Conservation (phyloP, 2,329 filamentous ascomycete species). For the Aspergillus sergii region DNA sequence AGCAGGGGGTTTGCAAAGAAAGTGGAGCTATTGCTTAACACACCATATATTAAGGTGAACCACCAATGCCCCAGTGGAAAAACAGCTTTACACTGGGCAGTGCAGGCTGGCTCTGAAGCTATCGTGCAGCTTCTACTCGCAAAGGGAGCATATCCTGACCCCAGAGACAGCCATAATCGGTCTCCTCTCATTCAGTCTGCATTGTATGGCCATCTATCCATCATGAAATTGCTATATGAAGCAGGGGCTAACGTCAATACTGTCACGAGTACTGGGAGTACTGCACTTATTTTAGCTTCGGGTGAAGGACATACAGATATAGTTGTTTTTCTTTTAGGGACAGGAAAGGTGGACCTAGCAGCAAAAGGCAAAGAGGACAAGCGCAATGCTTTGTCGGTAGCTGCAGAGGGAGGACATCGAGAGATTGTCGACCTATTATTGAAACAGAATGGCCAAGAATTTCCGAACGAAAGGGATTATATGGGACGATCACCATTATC, state of each 20-base stretch:
- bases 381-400: neutral
- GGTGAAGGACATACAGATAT: neutral
- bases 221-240: neutral
- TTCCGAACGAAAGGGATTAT: neutral
- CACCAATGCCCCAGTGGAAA: neutral
- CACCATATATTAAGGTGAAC: neutral
- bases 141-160: neutral
- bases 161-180: neutral
- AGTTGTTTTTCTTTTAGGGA: neutral
- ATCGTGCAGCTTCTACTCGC: neutral
- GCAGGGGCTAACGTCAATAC: neutral
- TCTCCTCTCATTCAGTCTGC: neutral
- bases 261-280: neutral
- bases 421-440: neutral
- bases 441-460: neutral
- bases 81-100: neutral
- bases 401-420: neutral
- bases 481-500: neutral
- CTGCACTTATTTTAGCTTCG: neutral
- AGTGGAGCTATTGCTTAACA: neutral
- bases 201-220: neutral
- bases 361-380: neutral
- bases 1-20: neutral
- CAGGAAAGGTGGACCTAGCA: neutral
- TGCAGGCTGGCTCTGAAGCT: neutral